Percentiles rank a stretch among this genome's conserved stretches.
Conservation (phyloP, 345 rosid species). For the Leavenworthia alabamica region DNA sequence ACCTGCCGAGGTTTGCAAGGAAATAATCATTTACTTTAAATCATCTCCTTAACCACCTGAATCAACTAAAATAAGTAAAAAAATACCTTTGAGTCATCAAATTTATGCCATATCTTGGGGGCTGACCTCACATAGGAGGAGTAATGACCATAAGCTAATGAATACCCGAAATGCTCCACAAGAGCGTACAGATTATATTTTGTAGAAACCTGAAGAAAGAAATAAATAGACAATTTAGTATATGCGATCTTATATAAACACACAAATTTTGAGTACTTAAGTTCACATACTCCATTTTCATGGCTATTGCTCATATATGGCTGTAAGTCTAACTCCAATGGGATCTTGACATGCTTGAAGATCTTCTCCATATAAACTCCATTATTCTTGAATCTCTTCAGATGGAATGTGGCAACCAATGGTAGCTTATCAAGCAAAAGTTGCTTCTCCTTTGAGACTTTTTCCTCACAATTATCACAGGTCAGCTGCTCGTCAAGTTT, state of each 20-base stretch:
- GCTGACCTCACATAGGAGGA: constrained; percentile 56
- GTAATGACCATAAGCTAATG: constrained; percentile 69
- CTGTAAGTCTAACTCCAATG: constrained; percentile 70
- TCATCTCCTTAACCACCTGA: neutral
- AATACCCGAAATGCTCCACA: constrained; percentile 64
- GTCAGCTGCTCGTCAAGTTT: constrained; percentile 57
- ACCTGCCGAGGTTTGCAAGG: constrained; percentile 47
- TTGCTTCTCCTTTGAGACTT: constrained; percentile 67
- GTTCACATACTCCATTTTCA: constrained; percentile 38
- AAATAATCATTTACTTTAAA: neutral
- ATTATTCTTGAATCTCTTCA: constrained; percentile 82
- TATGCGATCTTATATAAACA: neutral
- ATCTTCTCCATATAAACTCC: constrained; percentile 64
- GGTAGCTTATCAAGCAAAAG: constrained; percentile 69
- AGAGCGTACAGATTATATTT: constrained; percentile 68
- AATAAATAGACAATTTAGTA: neutral
- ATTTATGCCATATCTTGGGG: constrained; percentile 60
- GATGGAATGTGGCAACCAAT: constrained; percentile 58
- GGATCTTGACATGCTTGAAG: constrained; percentile 63
- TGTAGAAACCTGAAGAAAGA: constrained; percentile 34
- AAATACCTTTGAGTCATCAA: constrained; percentile 54
- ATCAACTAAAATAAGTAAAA: neutral
- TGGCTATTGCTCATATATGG: constrained; percentile 43
- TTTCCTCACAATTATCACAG: constrained; percentile 63
- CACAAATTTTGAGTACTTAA: neutral